phyloP scores from a whole-genome alignment of 2,329 filamentous ascomycete species.

The Phoma sp. region DNA sequence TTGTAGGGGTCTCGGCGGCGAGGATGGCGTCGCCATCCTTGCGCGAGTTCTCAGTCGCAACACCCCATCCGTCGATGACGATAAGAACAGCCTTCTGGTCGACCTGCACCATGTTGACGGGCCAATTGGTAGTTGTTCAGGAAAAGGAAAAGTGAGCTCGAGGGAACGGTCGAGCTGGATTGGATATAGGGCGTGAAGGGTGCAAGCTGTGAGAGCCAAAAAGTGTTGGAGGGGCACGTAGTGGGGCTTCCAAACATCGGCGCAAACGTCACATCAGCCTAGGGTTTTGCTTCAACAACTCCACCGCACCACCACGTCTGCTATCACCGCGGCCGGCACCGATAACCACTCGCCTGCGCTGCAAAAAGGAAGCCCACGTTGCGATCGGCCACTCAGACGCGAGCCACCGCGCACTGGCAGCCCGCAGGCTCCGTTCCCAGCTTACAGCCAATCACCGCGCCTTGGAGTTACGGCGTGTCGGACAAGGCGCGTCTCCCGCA shows the following conservation, averaged over 20 bases:
- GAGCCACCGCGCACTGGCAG: slow-evolving; percentile 4
- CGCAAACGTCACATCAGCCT: slow-evolving; percentile 26
- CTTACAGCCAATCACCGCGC: slow-evolving; percentile 25
- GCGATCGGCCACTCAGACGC: slow-evolving; percentile 3
- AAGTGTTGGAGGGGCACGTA: slow-evolving; percentile 24
- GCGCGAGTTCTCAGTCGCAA: slow-evolving; percentile 78
- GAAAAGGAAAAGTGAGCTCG: slow-evolving; percentile 1
- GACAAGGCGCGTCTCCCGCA: slow-evolving; percentile 25
- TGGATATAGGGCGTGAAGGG: slow-evolving; percentile 1
- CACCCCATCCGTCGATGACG: slow-evolving; percentile 99
- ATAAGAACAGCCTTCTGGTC: slow-evolving; percentile 76
- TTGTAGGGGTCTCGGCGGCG: slow-evolving; percentile 88
- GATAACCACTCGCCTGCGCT: slow-evolving; percentile 18
- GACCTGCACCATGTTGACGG: slow-evolving; percentile 65
- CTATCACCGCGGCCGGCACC: slow-evolving; percentile 27
- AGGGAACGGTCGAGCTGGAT: slow-evolving; percentile 7
- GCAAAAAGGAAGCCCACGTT: slow-evolving; percentile 7
- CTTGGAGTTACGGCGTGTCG: slow-evolving; percentile 20
- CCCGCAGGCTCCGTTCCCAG: slow-evolving; percentile 10
- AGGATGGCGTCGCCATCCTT: slow-evolving; percentile 94
- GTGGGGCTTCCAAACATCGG: slow-evolving; percentile 29
- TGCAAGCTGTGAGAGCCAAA: slow-evolving; percentile 4
- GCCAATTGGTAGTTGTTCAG: slow-evolving; percentile 19
- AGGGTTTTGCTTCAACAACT: slow-evolving; percentile 18
- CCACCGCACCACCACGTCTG: slow-evolving; percentile 18